phyloP scores from a whole-genome alignment of 2,329 filamentous ascomycete species.

The Alternaria tenuissima region DNA sequence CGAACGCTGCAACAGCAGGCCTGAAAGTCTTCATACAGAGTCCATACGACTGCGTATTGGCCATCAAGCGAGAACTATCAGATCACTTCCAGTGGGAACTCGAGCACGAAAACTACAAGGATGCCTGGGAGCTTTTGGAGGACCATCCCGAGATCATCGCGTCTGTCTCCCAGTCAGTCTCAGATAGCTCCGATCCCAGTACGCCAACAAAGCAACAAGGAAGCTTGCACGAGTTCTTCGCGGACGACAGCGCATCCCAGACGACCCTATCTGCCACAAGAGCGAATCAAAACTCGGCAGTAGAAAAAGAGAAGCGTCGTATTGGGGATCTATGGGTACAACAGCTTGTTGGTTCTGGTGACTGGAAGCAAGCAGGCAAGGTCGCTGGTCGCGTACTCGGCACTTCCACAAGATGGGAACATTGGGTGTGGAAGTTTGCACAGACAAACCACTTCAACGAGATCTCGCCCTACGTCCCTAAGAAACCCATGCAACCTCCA shows the following conservation, averaged over 20 bases:
- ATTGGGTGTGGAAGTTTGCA: slow-evolving; percentile 94
- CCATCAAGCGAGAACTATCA: slow-evolving; percentile 82
- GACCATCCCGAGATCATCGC: slow-evolving; percentile 78
- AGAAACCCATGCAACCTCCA: slow-evolving; percentile 76
- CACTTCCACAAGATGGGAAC: slow-evolving; percentile 85
- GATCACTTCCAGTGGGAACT: slow-evolving; percentile 89
- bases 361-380: slow-evolving; percentile 81
- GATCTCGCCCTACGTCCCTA: slow-evolving; percentile 84
- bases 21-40: slow-evolving; percentile 94
- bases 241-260: slow-evolving; percentile 71
- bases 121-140: slow-evolving; percentile 89
- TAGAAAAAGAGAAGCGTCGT: slow-evolving; percentile 85
- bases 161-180: slow-evolving; percentile 48
- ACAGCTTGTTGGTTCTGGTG: slow-evolving; percentile 75
- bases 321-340: slow-evolving; percentile 95
- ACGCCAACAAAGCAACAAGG: slow-evolving; percentile 55
- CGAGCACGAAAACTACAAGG: slow-evolving; percentile 79
- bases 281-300: slow-evolving; percentile 66
- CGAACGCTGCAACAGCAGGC: slow-evolving; percentile 63
- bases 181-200: slow-evolving; percentile 51
- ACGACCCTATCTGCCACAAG: slow-evolving; percentile 68
- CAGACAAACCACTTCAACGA: slow-evolving; percentile 87
- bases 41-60: slow-evolving; percentile 94
- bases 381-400: slow-evolving; percentile 84
- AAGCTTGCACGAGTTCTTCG: slow-evolving; percentile 72